These are phyloP conservation scores for Juglanconis oblonga DNA, from an alignment of 2,329 filamentous ascomycete genomes.

Conservation along the genomic window DNA sequence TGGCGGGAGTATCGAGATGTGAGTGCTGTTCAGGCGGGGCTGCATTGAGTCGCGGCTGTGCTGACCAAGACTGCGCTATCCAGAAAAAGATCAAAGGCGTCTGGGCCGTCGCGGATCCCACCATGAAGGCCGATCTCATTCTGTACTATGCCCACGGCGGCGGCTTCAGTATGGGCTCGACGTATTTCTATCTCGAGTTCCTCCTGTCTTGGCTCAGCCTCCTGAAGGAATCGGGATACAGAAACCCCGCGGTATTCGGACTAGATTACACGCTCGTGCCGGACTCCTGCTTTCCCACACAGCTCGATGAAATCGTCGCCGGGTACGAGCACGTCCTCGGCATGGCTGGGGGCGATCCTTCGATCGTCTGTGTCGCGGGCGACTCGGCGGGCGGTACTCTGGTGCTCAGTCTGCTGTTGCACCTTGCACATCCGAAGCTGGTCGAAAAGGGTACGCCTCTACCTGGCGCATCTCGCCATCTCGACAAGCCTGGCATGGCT, in stretches of 20 bases:
- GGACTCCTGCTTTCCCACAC: conserved; percentile 68
- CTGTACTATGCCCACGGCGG: conserved; percentile 81
- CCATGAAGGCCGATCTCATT: conserved; percentile 67
- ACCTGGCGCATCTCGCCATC: conserved; percentile 28
- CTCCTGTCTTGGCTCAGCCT: conserved; percentile 69
- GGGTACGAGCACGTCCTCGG: conserved; percentile 70
- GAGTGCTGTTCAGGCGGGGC: conserved; percentile 25
- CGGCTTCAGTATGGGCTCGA: conserved; percentile 79
- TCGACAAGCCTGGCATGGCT: conserved; percentile 53
- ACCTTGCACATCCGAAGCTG: conserved; percentile 45
- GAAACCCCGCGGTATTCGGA: conserved; percentile 75
- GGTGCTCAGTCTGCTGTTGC: conserved; percentile 68
- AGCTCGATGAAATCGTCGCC: conserved; percentile 65
- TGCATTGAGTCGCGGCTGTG: too few relatives aligned
- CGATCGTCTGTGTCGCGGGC: conserved; percentile 67
- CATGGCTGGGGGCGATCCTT: conserved; percentile 50
- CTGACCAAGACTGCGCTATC: too few relatives aligned
- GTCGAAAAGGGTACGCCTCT: conserved; percentile 6
- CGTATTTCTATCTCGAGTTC: conserved; percentile 83
- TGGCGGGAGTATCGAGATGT: conserved; percentile 58
- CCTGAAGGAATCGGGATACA: conserved; percentile 62
- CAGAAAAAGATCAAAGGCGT: conserved; percentile 58
- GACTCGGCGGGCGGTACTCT: conserved; percentile 79
- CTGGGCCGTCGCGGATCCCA: conserved; percentile 64
- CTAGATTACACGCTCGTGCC: conserved; percentile 80